Conservation (phyloP, 176 grass and related monocot genomes). For the Oryza rufipogon region DNA sequence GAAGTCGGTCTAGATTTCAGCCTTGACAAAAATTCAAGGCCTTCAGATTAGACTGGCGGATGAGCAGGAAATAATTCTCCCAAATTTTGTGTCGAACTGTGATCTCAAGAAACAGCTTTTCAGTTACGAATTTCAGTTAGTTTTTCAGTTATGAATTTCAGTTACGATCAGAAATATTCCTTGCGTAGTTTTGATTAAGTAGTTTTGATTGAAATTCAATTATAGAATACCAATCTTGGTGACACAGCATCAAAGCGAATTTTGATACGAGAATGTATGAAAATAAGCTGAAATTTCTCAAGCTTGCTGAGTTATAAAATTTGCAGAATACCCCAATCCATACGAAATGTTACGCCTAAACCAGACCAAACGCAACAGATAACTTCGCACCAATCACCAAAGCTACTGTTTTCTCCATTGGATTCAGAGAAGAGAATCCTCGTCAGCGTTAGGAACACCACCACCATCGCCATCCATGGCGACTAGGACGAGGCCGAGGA, state of each 20-base stretch:
- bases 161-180: no score
- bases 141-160: no score
- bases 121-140: no score
- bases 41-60: no score
- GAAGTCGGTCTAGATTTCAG: no score
- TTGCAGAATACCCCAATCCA: background rate
- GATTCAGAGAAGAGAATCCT: conserved; percentile 61
- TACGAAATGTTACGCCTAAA: background rate
- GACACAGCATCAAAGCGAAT: background rate
- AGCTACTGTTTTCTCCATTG: background rate
- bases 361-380: background rate
- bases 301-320: background rate
- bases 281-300: background rate
- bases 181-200: no score
- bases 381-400: background rate
- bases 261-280: background rate
- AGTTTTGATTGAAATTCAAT: no score
- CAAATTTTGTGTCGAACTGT: no score
- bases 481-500: background rate
- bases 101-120: no score
- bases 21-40: no score
- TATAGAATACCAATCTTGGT: background rate
- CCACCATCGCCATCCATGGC: background rate
- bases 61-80: no score
- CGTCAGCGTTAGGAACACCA: background rate